These are phyloP conservation scores for Saturnispora serradocipensis DNA, from an alignment of 805 yeast genomes.

Conservation along the genomic window DNA sequence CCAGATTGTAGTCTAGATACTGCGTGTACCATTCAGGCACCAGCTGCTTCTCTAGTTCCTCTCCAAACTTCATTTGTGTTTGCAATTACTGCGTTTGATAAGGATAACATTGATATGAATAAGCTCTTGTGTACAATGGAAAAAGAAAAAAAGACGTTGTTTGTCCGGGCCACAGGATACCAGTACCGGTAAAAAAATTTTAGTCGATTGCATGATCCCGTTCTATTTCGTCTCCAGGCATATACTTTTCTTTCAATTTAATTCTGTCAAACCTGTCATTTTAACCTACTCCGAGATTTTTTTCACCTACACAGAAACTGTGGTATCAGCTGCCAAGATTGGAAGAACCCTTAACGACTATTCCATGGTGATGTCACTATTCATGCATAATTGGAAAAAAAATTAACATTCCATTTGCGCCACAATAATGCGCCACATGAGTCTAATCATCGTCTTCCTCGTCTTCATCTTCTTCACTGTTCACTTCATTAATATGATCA, in stretches of 20 bases:
- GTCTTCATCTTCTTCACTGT: constrained; percentile 5
- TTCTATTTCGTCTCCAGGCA: neutral
- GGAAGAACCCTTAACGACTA: neutral
- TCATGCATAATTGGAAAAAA: neutral
- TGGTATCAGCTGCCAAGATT: neutral
- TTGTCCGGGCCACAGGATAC: neutral
- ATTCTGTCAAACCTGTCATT: neutral
- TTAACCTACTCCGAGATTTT: neutral
- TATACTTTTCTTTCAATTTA: neutral
- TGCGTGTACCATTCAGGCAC: constrained; percentile 88
- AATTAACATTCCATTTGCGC: neutral
- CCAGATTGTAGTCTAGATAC: constrained; percentile 60
- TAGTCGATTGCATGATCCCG: neutral
- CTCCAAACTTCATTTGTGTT: constrained; percentile 56
- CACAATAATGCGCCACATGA: neutral
- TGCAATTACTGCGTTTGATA: neutral
- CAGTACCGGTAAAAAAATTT: neutral
- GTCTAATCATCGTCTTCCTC: neutral
- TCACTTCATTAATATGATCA: constrained; percentile 11
- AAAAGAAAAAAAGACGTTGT: neutral
- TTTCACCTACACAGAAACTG: neutral
- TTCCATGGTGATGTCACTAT: constrained; percentile 1
- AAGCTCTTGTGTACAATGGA: neutral
- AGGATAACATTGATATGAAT: neutral
- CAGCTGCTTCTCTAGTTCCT: constrained; percentile 52